Conservation (phyloP, 1,284 basidiomycete genomes). For the Bjerkandera adusta region DNA sequence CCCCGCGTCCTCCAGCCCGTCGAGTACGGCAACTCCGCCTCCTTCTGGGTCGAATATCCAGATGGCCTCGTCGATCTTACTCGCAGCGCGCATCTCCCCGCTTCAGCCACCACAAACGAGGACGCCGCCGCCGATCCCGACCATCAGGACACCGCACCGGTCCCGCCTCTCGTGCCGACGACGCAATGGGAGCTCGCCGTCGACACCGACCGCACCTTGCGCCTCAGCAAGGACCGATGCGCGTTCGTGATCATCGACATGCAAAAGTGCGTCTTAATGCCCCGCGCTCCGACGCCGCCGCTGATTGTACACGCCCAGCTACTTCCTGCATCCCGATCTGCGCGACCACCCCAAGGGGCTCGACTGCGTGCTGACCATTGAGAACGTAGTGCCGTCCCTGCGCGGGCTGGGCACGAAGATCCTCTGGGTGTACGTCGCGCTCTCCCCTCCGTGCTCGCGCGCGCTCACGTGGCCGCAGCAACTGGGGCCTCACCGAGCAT, state of each 20-base stretch:
- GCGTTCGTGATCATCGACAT: constrained; percentile 68
- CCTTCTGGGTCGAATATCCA: constrained; percentile 70
- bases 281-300: background rate
- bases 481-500: constrained; percentile 67
- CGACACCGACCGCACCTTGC: constrained; percentile 46
- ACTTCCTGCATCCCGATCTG: constrained; percentile 64
- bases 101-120: constrained; percentile 15
- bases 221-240: constrained; percentile 47
- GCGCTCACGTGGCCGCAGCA: constrained; percentile 35
- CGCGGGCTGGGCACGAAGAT: constrained; percentile 56
- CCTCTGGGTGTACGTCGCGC: constrained; percentile 57
- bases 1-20: constrained; percentile 41
- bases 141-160: constrained; percentile 8
- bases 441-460: background rate
- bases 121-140: constrained; percentile 11
- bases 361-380: constrained; percentile 53
- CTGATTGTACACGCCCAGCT: constrained; percentile 35
- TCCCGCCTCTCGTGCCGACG: constrained; percentile 33
- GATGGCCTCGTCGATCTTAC: constrained; percentile 61
- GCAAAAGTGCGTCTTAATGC: constrained; percentile 58
- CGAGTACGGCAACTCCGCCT: constrained; percentile 53
- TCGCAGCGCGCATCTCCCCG: constrained; percentile 39
- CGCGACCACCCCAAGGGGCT: constrained; percentile 55
- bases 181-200: constrained; percentile 53
- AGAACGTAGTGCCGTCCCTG: constrained; percentile 46